Conservation (phyloP, 1,284 basidiomycete species). For the Malassezia equina region DNA sequence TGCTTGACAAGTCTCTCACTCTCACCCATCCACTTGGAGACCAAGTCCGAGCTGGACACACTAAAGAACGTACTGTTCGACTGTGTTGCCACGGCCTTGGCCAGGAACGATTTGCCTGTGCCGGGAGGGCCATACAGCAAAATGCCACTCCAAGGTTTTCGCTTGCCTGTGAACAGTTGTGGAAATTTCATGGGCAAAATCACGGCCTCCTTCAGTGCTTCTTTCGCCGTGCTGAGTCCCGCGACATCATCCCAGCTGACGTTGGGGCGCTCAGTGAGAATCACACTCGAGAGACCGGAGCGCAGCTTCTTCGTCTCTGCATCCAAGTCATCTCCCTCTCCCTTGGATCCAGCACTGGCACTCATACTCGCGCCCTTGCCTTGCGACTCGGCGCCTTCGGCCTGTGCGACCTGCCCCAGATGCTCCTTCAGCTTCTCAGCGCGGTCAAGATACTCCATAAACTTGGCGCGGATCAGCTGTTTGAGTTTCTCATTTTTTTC, state of each 20-base stretch:
- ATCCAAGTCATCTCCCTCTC: conserved; percentile 66
- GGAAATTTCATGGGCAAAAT: conserved; percentile 98
- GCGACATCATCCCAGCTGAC: conserved; percentile 98
- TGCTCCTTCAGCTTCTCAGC: conserved; percentile 80
- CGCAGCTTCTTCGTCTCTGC: conserved; percentile 91
- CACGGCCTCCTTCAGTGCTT: conserved; percentile 92
- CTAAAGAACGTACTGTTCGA: conserved; percentile 96
- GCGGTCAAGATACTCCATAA: conserved; percentile 80
- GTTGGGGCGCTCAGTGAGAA: conserved; percentile 86
- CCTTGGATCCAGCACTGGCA: conserved; percentile 26
- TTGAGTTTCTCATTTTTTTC: conserved; percentile 95
- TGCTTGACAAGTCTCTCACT: conserved; percentile 88
- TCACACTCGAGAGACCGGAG: conserved; percentile 74
- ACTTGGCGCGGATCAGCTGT: conserved; percentile 73
- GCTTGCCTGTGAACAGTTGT: conserved; percentile 92
- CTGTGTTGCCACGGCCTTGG: conserved; percentile 96
- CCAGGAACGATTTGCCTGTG: conserved; percentile 62
- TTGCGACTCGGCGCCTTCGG: conserved; percentile 51
- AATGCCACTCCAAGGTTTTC: conserved; percentile 93
- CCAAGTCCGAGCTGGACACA: conserved; percentile 85
- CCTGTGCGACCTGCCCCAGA: conserved; percentile 47
- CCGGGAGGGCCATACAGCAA: conserved; percentile 69
- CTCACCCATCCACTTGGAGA: conserved; percentile 99
- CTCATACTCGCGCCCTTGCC: conserved; percentile 50
- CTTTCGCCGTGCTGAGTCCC: conserved; percentile 85